Evolutionary conservation across 1,139 yeast genomes (phyloP).

Genomic region (Lodderomyces orthopsilosis): DNA sequence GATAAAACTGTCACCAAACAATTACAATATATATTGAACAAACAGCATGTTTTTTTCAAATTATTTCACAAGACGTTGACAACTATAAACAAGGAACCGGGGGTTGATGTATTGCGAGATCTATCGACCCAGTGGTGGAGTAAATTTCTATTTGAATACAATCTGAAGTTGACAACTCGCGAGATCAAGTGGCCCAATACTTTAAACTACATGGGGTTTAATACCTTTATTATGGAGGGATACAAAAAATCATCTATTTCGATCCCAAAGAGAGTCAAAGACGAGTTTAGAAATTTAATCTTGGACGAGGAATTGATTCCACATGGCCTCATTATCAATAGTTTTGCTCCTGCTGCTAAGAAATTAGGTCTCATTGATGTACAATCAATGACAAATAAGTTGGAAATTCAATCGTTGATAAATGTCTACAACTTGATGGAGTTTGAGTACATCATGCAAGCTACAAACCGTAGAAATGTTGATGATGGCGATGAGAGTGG

Average conservation of each 20-base stretch:
- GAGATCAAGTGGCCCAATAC: slow-evolving; percentile 38
- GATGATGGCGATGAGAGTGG: not conserved
- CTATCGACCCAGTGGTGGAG: slow-evolving; percentile 28
- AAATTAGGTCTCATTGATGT: slow-evolving; percentile 33
- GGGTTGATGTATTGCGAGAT: slow-evolving; percentile 17
- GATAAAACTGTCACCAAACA: slow-evolving; percentile 27
- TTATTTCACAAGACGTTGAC: slow-evolving; percentile 27
- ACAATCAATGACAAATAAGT: slow-evolving; percentile 9
- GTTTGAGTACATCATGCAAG: slow-evolving; percentile 14
- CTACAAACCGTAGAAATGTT: not conserved
- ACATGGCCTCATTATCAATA: slow-evolving; percentile 30
- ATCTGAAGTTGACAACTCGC: slow-evolving; percentile 22
- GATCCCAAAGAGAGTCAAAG: slow-evolving; percentile 16
- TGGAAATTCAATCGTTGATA: slow-evolving; percentile 19
- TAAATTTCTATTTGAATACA: slow-evolving; percentile 28
- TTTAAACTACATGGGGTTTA: slow-evolving; percentile 35
- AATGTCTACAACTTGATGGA: slow-evolving; percentile 35
- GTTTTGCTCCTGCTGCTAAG: slow-evolving; percentile 28
- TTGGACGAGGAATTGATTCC: slow-evolving; percentile 9
- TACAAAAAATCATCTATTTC: slow-evolving; percentile 33
- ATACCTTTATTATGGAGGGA: slow-evolving; percentile 20
- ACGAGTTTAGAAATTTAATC: slow-evolving; percentile 6
- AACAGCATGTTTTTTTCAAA: slow-evolving; percentile 25
- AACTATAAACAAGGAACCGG: slow-evolving; percentile 18
- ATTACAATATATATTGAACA: slow-evolving; percentile 22